Evolutionary conservation across 2,329 filamentous ascomycete genomes (phyloP).

Genomic region (Penicillium sp.): DNA sequence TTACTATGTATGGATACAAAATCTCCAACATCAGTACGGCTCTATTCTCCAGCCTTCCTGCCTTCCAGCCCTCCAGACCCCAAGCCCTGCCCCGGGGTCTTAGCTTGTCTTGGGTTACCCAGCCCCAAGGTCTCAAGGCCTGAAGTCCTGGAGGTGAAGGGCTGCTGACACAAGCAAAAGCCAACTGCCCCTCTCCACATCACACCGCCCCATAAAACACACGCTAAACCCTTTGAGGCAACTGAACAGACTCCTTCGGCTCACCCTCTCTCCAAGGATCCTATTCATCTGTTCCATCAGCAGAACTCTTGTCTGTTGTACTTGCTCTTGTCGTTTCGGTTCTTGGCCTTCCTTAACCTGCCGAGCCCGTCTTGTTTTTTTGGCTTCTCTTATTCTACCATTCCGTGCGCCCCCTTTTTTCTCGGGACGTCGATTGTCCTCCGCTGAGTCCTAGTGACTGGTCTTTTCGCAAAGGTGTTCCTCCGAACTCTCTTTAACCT

Average conservation of each 20-base stretch:
- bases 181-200: conserved; percentile 27
- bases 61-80: background rate
- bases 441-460: conserved; percentile 20
- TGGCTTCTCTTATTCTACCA: background rate
- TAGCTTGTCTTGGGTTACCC: background rate
- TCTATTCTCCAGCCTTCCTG: background rate
- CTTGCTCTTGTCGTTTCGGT: background rate
- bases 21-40: background rate
- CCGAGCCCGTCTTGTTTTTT: background rate
- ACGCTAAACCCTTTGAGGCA: conserved; percentile 22
- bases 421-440: conserved; percentile 6
- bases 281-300: conserved; percentile 5
- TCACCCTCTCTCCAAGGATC: conserved; percentile 19
- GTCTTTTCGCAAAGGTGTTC: conserved; percentile 12
- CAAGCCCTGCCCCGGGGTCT: background rate
- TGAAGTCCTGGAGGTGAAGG: no score
- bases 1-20: background rate
- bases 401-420: conserved; percentile 7
- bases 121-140: background rate
- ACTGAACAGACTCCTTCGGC: conserved; percentile 26
- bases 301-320: conserved; percentile 4
- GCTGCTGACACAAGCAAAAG: background rate
- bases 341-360: background rate
- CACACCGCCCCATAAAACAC: conserved; percentile 28
- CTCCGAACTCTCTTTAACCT: conserved; percentile 15